phyloP scores from a whole-genome alignment of 495 filamentous ascomycete species.

The Xylona heveae region DNA sequence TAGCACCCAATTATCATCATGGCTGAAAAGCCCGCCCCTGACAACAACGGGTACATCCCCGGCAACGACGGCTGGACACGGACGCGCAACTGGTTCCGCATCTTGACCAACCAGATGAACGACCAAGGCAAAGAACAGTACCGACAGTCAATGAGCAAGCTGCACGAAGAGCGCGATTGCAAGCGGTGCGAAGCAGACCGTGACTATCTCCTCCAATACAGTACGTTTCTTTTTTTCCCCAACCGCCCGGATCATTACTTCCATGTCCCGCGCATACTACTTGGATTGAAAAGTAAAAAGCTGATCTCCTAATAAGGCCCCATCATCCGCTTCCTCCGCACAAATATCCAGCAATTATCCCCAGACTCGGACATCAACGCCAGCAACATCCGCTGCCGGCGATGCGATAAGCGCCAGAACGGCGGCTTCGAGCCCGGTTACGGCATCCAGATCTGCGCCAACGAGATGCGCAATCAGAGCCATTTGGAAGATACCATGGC shows the following conservation, averaged over 20 bases:
- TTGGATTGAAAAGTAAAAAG: slow-evolving; percentile 7
- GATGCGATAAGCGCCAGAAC: slow-evolving; percentile 42
- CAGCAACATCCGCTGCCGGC: slow-evolving; percentile 58
- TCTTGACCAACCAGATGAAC: slow-evolving; percentile 49
- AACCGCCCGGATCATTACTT: background rate
- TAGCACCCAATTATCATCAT: too few species aligned
- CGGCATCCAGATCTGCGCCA: slow-evolving; percentile 80
- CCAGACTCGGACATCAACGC: slow-evolving; percentile 51
- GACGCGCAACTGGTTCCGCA: slow-evolving; percentile 65
- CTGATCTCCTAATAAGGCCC: slow-evolving; percentile 27
- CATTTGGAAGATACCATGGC: slow-evolving; percentile 86
- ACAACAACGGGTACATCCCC: slow-evolving; percentile 21
- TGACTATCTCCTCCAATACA: slow-evolving; percentile 61
- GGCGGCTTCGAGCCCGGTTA: slow-evolving; percentile 71
- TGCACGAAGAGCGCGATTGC: slow-evolving; percentile 51
- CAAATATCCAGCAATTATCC: slow-evolving; percentile 54
- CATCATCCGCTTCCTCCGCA: slow-evolving; percentile 59
- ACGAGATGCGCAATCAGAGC: slow-evolving; percentile 48
- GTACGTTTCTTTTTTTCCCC: slow-evolving; percentile 16
- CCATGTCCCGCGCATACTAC: background rate
- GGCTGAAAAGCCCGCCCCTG: slow-evolving; percentile 7
- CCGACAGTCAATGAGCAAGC: slow-evolving; percentile 41
- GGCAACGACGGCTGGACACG: slow-evolving; percentile 42
- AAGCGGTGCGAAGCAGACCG: slow-evolving; percentile 53
- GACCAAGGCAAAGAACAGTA: slow-evolving; percentile 46